These are phyloP conservation scores for Botrytis squamosa DNA, from an alignment of 2,329 filamentous ascomycete species.

Conservation along the genomic window DNA sequence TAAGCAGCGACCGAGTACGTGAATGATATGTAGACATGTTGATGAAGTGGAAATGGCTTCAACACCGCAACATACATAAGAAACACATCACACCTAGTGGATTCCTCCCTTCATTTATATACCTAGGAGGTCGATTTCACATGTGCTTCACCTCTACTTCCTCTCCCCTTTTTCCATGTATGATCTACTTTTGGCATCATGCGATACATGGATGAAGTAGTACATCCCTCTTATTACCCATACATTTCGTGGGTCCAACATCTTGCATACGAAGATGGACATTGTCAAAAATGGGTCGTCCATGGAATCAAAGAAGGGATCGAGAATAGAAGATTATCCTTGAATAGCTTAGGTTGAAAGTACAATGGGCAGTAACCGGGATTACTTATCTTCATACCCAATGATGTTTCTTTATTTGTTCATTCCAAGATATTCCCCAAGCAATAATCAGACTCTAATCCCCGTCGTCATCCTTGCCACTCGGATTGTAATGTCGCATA, in stretches of 20 bases:
- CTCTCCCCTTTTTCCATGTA: slow-evolving; percentile 4
- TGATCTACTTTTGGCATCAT: slow-evolving; percentile 17
- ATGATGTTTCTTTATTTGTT: not conserved
- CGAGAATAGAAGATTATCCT: slow-evolving; percentile 6
- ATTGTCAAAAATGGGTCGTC: not conserved
- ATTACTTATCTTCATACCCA: slow-evolving; percentile 1
- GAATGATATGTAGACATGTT: not conserved
- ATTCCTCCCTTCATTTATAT: slow-evolving; percentile 1
- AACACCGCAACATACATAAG: slow-evolving; percentile 17
- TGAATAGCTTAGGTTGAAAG: not conserved
- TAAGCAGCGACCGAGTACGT: not conserved
- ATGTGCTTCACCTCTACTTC: slow-evolving; percentile 7
- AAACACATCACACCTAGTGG: slow-evolving; percentile 16
- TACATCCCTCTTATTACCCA: not conserved
- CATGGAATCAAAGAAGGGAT: slow-evolving; percentile 18
- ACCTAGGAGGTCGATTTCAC: not conserved
- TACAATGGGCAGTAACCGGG: not conserved
- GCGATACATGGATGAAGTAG: slow-evolving; percentile 5
- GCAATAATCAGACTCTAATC: slow-evolving; percentile 1
- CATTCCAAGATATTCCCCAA: slow-evolving; percentile 13
- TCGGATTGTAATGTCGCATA: slow-evolving; percentile 1
- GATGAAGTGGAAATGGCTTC: not conserved
- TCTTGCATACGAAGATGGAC: slow-evolving; percentile 15
- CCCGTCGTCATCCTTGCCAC: slow-evolving; percentile 10
- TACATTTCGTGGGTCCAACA: slow-evolving; percentile 1